Conservation (phyloP, 768 basidiomycete species). For the Mycena vulgaris region DNA sequence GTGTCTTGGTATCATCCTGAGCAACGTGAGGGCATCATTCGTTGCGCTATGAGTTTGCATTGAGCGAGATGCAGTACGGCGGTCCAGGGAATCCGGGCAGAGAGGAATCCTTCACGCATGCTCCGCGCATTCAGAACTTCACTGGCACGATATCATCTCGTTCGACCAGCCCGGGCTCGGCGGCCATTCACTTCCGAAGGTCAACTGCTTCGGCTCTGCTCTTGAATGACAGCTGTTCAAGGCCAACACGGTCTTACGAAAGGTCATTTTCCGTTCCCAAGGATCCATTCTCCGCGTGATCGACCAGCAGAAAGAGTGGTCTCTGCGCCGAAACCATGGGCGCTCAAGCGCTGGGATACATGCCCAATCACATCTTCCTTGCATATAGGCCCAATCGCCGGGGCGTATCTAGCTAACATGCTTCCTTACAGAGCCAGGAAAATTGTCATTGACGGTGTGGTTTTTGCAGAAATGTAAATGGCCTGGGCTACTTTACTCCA, state of each 20-base stretch:
- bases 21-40: too few species aligned
- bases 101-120: too few species aligned
- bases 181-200: conserved; percentile 29
- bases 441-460: conserved; percentile 37
- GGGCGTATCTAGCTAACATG: conserved; percentile 38
- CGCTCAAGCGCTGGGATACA: conserved; percentile 27
- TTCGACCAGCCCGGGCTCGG: conserved; percentile 38
- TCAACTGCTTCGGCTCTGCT: conserved; percentile 30
- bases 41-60: too few species aligned
- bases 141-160: conserved; percentile 37
- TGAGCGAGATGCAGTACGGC: too few species aligned
- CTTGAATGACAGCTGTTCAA: conserved; percentile 32
- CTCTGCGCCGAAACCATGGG: conserved; percentile 33
- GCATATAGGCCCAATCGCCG: conserved; percentile 33
- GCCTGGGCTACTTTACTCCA: neutral
- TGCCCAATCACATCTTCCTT: conserved; percentile 31
- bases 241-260: conserved; percentile 36
- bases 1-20: too few species aligned
- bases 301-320: conserved; percentile 35
- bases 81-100: too few species aligned
- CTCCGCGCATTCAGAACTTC: too few species aligned
- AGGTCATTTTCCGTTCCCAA: conserved; percentile 35
- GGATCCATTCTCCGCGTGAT: conserved; percentile 35
- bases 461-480: conserved; percentile 27
- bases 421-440: conserved; percentile 36